Conservation (phyloP, 345 rosid genomes). For the Brassica rapa region DNA sequence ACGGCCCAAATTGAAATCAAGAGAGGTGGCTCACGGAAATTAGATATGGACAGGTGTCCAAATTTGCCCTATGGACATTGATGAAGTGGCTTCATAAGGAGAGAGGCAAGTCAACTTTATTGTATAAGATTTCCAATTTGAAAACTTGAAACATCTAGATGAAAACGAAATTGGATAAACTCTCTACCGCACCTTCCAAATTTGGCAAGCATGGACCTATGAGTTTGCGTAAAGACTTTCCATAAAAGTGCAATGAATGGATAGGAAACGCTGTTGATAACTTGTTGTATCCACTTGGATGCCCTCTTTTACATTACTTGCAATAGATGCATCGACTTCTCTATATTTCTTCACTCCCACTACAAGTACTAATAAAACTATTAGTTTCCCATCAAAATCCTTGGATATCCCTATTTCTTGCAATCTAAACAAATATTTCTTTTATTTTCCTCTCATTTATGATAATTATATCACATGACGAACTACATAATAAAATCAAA, state of each 20-base stretch:
- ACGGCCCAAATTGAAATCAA: background rate
- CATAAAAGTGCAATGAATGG: slow-evolving; percentile 2
- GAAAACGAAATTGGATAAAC: background rate
- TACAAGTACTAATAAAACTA: slow-evolving; percentile 33
- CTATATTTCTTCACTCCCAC: slow-evolving; percentile 35
- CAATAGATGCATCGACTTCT: slow-evolving; percentile 28
- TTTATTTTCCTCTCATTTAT: background rate
- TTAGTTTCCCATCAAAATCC: slow-evolving; percentile 23
- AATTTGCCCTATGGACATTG: no score
- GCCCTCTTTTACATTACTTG: slow-evolving; percentile 21
- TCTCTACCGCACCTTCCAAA: background rate
- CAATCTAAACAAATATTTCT: slow-evolving; percentile 1
- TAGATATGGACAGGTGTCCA: background rate
- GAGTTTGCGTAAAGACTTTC: slow-evolving; percentile 33
- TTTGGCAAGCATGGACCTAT: background rate
- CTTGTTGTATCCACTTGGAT: background rate
- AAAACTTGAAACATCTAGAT: background rate
- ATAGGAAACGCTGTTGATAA: slow-evolving; percentile 1
- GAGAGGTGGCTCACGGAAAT: background rate
- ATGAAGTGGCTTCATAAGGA: no score
- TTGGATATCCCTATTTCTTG: background rate
- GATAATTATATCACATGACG: background rate
- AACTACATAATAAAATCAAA: slow-evolving; percentile 2
- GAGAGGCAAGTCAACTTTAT: no score
- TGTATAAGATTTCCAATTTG: background rate